Evolutionary conservation across 2,329 filamentous ascomycete genomes (phyloP).

Genomic region (Colletotrichum karsti): DNA sequence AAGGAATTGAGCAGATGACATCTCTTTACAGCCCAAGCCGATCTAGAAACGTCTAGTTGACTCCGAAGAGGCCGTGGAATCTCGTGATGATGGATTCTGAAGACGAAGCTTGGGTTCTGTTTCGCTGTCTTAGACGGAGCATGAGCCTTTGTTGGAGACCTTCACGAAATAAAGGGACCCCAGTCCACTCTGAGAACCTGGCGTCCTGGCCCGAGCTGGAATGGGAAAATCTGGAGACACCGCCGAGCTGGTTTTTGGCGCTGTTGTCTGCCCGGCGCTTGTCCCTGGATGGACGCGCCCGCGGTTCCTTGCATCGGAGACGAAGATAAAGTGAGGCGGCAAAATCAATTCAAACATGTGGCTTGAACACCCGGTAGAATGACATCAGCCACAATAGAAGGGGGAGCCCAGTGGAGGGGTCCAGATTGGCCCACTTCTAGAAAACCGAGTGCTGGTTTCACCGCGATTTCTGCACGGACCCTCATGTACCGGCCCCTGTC

Average conservation of each 20-base stretch:
- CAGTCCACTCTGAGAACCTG: slow-evolving; percentile 5
- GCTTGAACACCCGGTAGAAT: not conserved
- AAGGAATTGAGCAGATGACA: not conserved
- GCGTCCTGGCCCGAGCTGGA: slow-evolving; percentile 9
- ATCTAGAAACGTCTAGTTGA: not conserved
- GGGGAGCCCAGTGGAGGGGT: not conserved
- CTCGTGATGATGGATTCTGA: slow-evolving; percentile 9
- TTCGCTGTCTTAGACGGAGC: slow-evolving; percentile 1
- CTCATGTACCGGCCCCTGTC: slow-evolving; percentile 9
- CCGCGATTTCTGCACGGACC: slow-evolving; percentile 26
- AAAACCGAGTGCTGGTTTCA: slow-evolving; percentile 13
- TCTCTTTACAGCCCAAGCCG: not conserved
- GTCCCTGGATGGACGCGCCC: not conserved
- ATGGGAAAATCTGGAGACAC: slow-evolving; percentile 13
- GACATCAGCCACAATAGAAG: not conserved
- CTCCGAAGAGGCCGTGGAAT: not conserved
- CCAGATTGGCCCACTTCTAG: not conserved
- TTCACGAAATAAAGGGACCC: slow-evolving; percentile 16
- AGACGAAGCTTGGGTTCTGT: not conserved
- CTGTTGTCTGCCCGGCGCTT: not conserved
- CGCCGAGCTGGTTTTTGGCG: not conserved
- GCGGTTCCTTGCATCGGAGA: not conserved
- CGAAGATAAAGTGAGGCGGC: too few species aligned
- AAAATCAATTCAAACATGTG: not conserved
- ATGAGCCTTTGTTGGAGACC: slow-evolving; percentile 4